Conservation (phyloP, 768 basidiomycete species). For the Serpula lacrymans region DNA sequence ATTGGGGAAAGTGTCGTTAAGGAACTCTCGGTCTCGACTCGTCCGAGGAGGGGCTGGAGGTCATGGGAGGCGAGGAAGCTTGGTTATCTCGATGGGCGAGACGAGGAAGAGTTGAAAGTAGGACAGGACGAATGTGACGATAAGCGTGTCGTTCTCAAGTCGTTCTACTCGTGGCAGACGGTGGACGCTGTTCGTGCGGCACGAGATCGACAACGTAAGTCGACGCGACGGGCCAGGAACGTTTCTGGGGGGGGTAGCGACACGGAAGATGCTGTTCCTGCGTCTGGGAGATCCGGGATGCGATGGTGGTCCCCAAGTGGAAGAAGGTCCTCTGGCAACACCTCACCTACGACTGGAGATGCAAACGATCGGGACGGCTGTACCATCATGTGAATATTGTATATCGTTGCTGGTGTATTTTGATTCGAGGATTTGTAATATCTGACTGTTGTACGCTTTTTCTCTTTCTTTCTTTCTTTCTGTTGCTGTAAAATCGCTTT, state of each 20-base stretch:
- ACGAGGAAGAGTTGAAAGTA: conserved; percentile 60
- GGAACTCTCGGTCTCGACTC: conserved; percentile 54
- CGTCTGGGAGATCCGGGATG: conserved; percentile 11
- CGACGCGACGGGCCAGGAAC: conserved; percentile 42
- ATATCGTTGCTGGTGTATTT: too few relatives aligned
- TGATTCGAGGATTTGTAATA: conserved; percentile 20
- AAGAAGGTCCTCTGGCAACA: conserved; percentile 46
- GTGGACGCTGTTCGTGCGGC: conserved; percentile 71
- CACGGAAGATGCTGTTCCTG: conserved; percentile 23
- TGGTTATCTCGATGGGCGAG: conserved; percentile 66
- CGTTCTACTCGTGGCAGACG: conserved; percentile 83
- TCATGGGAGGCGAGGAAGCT: conserved; percentile 70
- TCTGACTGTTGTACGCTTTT: conserved; percentile 25
- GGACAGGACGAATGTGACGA: conserved; percentile 84
- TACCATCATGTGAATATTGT: conserved; percentile 65
- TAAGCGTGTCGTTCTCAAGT: conserved; percentile 70
- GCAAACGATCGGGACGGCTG: conserved; percentile 55
- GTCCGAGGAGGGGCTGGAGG: conserved; percentile 73
- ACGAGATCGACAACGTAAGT: conserved; percentile 65
- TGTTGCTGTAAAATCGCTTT: conserved; percentile 7
- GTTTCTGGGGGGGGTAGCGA: conserved; percentile 32
- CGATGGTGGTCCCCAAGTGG: conserved; percentile 43
- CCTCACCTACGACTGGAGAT: conserved; percentile 42
- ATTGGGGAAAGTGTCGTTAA: conserved; percentile 60
- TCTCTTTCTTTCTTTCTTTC: conserved; percentile 19